phyloP scores from a whole-genome alignment of 176 grass and related monocot species.

The Oryza brachyantha region DNA sequence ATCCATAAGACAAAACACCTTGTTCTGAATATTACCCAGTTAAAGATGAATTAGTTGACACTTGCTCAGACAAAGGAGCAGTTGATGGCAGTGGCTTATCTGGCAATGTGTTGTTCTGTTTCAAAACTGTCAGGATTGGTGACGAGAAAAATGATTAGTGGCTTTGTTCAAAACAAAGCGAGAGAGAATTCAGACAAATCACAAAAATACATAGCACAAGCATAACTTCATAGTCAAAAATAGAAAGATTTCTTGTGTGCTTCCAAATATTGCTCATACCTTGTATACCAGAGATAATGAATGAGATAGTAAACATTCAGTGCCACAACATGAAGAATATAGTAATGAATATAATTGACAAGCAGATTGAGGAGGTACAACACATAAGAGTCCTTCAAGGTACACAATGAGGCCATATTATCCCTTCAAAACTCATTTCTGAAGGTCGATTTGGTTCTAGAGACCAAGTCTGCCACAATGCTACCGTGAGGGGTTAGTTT shows the following conservation, averaged over 20 bases:
- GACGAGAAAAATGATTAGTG: conserved; percentile 26
- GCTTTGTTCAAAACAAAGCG: not conserved
- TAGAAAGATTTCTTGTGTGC: not conserved
- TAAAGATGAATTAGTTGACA: conserved; percentile 44
- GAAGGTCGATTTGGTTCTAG: not conserved
- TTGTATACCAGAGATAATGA: not conserved
- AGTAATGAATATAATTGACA: not conserved
- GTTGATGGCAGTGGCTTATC: conserved; percentile 52
- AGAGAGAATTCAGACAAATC: conserved; percentile 1
- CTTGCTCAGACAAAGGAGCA: conserved; percentile 55
- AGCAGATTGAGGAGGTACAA: not conserved
- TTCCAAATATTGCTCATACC: not conserved
- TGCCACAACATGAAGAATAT: conserved; percentile 1
- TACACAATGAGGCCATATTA: not conserved
- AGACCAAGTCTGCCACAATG: not conserved
- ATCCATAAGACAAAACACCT: not conserved
- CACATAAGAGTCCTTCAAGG: not conserved
- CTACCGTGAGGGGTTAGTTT: not conserved
- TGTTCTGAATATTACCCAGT: conserved; percentile 47
- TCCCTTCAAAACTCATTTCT: not conserved
- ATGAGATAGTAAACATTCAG: not conserved
- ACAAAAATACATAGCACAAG: not conserved
- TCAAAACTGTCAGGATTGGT: conserved; percentile 59
- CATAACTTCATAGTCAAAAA: not conserved
- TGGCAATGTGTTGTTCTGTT: conserved; percentile 80